Evolutionary conservation across 1,139 yeast species (phyloP).

Genomic region (Taiozyma onychis): DNA sequence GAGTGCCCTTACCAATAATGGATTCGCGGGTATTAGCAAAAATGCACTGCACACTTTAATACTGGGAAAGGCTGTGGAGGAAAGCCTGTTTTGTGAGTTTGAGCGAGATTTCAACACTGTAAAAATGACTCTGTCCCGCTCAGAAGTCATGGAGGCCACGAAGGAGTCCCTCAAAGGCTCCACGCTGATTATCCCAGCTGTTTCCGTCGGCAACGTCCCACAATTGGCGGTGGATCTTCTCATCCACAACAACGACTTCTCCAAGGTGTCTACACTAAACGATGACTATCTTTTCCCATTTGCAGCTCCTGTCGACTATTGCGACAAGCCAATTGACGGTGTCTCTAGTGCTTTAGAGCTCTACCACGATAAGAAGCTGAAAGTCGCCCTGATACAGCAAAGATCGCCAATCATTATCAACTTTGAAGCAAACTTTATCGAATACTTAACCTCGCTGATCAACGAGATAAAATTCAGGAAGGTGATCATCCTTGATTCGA

Average conservation of each 20-base stretch:
- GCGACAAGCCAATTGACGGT: conserved; percentile 9
- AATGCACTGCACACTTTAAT: too few species aligned
- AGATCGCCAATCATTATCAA: conserved; percentile 81
- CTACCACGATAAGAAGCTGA: conserved; percentile 34
- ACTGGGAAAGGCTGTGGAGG: too few species aligned
- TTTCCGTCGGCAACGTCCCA: conserved; percentile 86
- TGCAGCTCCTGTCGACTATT: conserved; percentile 68
- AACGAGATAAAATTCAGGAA: conserved; percentile 44
- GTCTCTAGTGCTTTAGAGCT: conserved; percentile 61
- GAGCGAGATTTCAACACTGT: neutral
- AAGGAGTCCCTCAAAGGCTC: neutral
- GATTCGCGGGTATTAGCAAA: neutral
- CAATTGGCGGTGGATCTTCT: conserved; percentile 76
- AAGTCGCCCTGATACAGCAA: conserved; percentile 64
- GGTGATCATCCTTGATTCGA: conserved; percentile 62
- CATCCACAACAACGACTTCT: conserved; percentile 52
- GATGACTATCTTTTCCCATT: conserved; percentile 70
- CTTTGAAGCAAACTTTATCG: conserved; percentile 39
- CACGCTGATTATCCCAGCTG: conserved; percentile 60
- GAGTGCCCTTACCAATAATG: neutral
- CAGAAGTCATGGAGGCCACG: neutral
- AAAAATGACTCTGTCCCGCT: neutral
- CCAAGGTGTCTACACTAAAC: conserved; percentile 50
- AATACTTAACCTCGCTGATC: conserved; percentile 42
- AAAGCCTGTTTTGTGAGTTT: too few species aligned